Percentiles rank a stretch among this genome's conserved stretches.
Conservation (phyloP, 345 rosid species). For the Gynandropsis gynandra region DNA sequence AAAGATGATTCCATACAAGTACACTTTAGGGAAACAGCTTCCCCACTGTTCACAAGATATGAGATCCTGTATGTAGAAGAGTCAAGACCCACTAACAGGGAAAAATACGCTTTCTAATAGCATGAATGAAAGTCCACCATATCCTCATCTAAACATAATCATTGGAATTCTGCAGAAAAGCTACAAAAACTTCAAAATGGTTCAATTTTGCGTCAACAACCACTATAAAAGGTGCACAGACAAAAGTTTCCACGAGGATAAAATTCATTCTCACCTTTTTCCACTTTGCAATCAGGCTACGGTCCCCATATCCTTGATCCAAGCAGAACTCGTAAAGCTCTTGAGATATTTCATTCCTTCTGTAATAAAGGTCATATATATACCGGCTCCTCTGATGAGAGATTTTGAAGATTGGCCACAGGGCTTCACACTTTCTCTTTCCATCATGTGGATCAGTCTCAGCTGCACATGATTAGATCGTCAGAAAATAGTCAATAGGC, state of each 20-base stretch:
- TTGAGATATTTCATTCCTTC: slow-evolving; percentile 61
- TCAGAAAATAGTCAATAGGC: background rate
- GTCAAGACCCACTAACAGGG: too few relatives aligned
- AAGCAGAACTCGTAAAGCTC: slow-evolving; percentile 70
- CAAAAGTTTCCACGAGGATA: background rate
- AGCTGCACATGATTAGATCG: slow-evolving; percentile 35
- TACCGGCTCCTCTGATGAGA: slow-evolving; percentile 74
- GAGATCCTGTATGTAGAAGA: too few relatives aligned
- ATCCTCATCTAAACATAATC: background rate
- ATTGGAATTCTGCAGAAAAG: background rate
- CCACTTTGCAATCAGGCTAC: slow-evolving; percentile 22
- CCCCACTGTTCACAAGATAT: too few relatives aligned
- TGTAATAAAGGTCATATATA: slow-evolving; percentile 56
- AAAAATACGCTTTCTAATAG: too few relatives aligned
- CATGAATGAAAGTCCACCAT: too few relatives aligned
- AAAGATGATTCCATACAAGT: too few relatives aligned
- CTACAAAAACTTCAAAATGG: background rate
- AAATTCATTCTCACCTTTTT: background rate
- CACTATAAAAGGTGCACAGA: background rate
- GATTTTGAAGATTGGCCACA: slow-evolving; percentile 78
- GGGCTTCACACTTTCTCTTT: slow-evolving; percentile 67
- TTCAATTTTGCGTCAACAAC: background rate
- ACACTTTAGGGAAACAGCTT: too few relatives aligned
- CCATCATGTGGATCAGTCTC: slow-evolving; percentile 77
- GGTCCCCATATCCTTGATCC: slow-evolving; percentile 44